Base-by-base conservation (phyloP, 176 grass and related monocot species). In the Aechmea fasciata region DNA sequence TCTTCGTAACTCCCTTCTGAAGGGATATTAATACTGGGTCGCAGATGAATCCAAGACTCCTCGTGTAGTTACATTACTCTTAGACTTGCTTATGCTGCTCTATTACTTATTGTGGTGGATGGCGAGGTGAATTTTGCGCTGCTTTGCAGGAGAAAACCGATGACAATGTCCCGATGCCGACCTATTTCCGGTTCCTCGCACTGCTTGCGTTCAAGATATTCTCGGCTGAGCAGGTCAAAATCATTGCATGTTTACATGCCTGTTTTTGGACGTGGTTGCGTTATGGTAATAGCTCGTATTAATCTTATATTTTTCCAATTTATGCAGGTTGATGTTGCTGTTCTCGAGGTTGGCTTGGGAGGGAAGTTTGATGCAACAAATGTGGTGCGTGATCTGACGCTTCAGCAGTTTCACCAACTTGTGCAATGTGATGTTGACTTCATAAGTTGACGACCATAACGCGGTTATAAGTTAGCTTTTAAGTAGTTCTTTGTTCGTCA, bases 271-370 rank as follows among this genome's bases (percentile, higher is more conserved):
- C 55, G 9, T 61, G 11, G 55, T 18, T 9, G 20, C 20, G 20
- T 59, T 18, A 20, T 61, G 17, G 15, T 61, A 19, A 7, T 9
- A 22, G 20, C 55, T 64, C 10, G 69, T 73, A 48, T 2, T 76
- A 65, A 28, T 11, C 20, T 4, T 71, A 66, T 47, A 22, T 11
- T 72, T 73, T 82, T 65, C 9, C 50, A 51, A 11, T 61, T 70
- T 10, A 70, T 83, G 67, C 79, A 97, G 93, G 89, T 97, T 24
- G 93, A 97, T 74, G 89, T 87, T 76, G 93, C 86, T 81, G 82
- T 97, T 92, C 84, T 97, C 0, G 93, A 97, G 73, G 93, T 97
- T 97, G 93, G 93, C 54, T 77, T 97, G 50, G 93, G 93, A 73
- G 93, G 93, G 52, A 97, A 83, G 69, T 97, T 92, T 76, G 93